Base-by-base conservation (phyloP, 768 basidiomycete genomes). In the Calocera cornea region DNA sequence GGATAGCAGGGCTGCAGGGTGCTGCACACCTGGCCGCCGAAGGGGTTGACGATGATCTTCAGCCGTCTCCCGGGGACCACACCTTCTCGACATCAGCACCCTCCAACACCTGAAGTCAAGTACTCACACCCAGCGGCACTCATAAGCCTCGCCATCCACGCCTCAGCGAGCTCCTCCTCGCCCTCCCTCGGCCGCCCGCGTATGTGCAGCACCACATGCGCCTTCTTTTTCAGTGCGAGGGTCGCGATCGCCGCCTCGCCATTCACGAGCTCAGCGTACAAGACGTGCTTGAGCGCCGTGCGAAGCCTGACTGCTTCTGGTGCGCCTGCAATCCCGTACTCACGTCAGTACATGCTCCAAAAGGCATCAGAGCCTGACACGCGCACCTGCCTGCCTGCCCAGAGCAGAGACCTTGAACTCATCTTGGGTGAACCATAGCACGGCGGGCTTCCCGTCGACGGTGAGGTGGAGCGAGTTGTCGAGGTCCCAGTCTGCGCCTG, bases 11-110 rank as follows among this genome's bases (percentile, higher is more conserved):
- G 24, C 49, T 29, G 44, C 17, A n/a, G n/a, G 36, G 36, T 24
- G 19, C 40, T 1, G 79, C 86, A 34, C 73, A 90, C 91, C 24
- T 80, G 81, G n/a, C 92, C 92, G 64, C 92, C 86, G 66, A 81
- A 77, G 10, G 92, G 92, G 74, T 94, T 95, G 41, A 95, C 80
- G 47, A 95, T 73, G 8, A 93, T 81, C 69, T 85, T 84, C 34
- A 95, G 73, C 22, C 79, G 77, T 54, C 86, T 81, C 64, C 79
- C 74, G 24, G 81, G 84, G 71, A 82, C 82, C n/a, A 83, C 75
- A 44, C 83, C 88, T 81, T 73, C 31, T 44, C 22, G 8, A 22
- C 14, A 68, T 47, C 33, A 68, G 64, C n/a, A 54, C 29, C 8
- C 27, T 34, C 24, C 22, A 49, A 65, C 60, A 68, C 17, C 41